Evolutionary conservation across 129 eudicot species (phyloP).

Genomic region (Rutidosis leptorrhynchoides): DNA sequence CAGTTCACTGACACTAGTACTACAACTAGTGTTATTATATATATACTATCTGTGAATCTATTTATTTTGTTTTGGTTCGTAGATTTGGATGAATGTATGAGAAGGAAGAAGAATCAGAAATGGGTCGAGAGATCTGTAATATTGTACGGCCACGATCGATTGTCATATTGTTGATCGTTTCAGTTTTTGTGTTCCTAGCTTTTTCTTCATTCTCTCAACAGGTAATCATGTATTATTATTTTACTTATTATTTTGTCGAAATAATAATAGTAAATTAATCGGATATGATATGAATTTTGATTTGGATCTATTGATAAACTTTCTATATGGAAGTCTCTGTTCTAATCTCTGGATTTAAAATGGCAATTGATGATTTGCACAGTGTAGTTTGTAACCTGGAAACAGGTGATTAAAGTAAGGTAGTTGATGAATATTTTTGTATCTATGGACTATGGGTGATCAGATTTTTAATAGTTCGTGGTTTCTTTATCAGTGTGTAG

Average conservation of each 20-base stretch:
- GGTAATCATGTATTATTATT: slow-evolving; percentile 38
- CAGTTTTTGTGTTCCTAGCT: slow-evolving; percentile 47
- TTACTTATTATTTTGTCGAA: not conserved
- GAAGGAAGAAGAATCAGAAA: slow-evolving; percentile 33
- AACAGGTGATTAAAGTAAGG: not conserved
- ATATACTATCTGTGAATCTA: not conserved
- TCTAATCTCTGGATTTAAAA: not conserved
- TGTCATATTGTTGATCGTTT: slow-evolving; percentile 39
- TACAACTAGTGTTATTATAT: not conserved
- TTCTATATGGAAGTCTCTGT: slow-evolving; percentile 15
- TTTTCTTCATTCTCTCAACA: slow-evolving; percentile 56
- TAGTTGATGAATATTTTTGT: too few species aligned
- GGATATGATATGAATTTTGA: not conserved
- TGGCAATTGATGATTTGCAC: too few species aligned
- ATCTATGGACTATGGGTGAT: too few species aligned
- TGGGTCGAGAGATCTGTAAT: slow-evolving; percentile 65
- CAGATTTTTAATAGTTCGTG: too few species aligned
- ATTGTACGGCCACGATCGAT: slow-evolving; percentile 54
- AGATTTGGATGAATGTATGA: slow-evolving; percentile 39
- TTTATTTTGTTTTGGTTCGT: not conserved
- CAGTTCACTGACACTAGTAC: too few species aligned
- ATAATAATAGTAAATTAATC: not conserved
- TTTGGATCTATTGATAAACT: slow-evolving; percentile 21
- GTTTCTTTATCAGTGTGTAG: too few species aligned
- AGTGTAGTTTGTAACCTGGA: not conserved